Evolutionary conservation across 2,329 filamentous ascomycete species (phyloP), one percentile per base, ranked within the genome.

Genomic region (Penicillium sp.): DNA sequence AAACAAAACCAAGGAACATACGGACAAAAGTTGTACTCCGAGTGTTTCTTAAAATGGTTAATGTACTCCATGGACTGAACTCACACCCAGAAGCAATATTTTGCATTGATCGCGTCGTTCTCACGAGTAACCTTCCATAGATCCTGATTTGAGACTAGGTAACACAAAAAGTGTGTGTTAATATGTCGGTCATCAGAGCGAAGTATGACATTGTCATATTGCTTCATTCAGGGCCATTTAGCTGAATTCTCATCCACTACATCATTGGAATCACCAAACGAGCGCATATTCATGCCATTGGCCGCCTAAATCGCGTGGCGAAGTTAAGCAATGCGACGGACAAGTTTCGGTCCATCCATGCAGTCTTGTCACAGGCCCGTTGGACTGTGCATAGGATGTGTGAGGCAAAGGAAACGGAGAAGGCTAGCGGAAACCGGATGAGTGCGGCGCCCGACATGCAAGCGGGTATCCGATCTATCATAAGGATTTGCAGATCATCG

Each of bases 391-490:
- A 29, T 26, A 29, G 19, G n/a, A n/a, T n/a, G n/a, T n/a, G 31
- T 13, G 28, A 13, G 26, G 21, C 16, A 52, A 9, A 58, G 39
- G 19, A 36, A 18, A 18, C 42, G 28, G 45, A 36, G 8, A 28
- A 43, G 36, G 29, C 40, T 14, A 9, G 33, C 39, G 48, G 19
- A 51, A 19, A n/a, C n/a, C 40, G 28, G 28, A 48, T 10, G 16
- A 16, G 2, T 18, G 16, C 19, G 11, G 10, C 24, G n/a, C 24
- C 31, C 34, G 36, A 29, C 13, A 33, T 18, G 11, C 34, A 34
- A 14, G 11, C n/a, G 18, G 33, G 28, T 13, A 11, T 29, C 29
- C 23, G 49, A 59, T 59, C 31, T 16, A 59, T 55, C 53, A 57
- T 28, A 51, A 42, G 26, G 42, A 45, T 31, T n/a, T 24, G 49